Evolutionary conservation across 768 basidiomycete genomes (phyloP), one percentile per base, ranked within the genome.

Genomic region (Pleurotus ostreatus): DNA sequence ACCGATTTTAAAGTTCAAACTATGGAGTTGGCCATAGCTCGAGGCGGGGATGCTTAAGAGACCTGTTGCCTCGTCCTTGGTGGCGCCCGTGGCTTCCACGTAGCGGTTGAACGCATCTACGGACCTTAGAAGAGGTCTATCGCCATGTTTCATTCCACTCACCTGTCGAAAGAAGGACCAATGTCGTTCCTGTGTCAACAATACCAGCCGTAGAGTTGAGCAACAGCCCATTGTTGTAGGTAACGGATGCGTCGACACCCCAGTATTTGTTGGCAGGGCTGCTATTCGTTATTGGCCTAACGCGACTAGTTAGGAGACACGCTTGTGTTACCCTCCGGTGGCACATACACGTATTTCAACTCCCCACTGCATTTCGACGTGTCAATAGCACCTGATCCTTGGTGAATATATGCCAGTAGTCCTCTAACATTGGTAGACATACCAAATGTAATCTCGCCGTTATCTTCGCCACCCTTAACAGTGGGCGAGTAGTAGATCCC

Each of bases 1-100:
- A 48, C 74, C 75, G 56, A 82, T 73, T 55, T 68, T 71, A 70
- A 89, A 86, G 70, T 78, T 71, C 60, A 88, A 68, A 64, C 75
- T 79, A 68, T 84, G 59, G 48, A 89, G 70, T 49, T 66, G 73
- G 2, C 60, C 49, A 60, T 78, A 86, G 64, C 86, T 82, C 4
- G 74, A 58, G 2, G 68, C 39, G 0, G 82, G 84, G 53, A 88
- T 59, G 55, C 66, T 70, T 44, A 87, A 74, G 49, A 88, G 70
- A 25, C 84, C 83, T 16, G 74, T 76, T 4, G 37, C 56, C 18
- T 18, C n/a, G 60, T 79, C 77, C 2, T 49, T 23, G 25, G 71
- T 69, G 12, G 68, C 82, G 26, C 80, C 78, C 4, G 81, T 84
- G 6, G 72, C 74, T 8, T 58, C 41, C 58, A 64, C 54, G 69